Percentiles rank a stretch among this genome's conserved stretches.
phyloP scores from a whole-genome alignment of 768 basidiomycete genomes.

The Termitomyces sp. region DNA sequence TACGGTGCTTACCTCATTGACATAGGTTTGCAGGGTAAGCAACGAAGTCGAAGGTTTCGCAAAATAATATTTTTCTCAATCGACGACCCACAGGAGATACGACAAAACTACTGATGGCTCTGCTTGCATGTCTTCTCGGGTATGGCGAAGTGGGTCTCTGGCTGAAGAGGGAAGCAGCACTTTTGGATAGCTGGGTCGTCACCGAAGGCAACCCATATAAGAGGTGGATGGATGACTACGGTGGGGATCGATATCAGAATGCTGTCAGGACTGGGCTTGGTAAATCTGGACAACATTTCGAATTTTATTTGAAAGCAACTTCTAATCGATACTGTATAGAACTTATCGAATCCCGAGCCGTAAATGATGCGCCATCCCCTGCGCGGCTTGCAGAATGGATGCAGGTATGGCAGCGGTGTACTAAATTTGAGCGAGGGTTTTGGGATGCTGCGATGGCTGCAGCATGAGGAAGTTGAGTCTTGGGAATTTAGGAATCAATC shows the following conservation, averaged over 20 bases:
- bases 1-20: slow-evolving; percentile 88
- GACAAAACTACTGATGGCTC: slow-evolving; percentile 68
- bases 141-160: slow-evolving; percentile 92
- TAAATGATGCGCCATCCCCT: slow-evolving; percentile 56
- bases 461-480: background rate
- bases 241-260: slow-evolving; percentile 60
- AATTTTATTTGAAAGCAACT: background rate
- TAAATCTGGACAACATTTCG: slow-evolving; percentile 26
- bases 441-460: slow-evolving; percentile 64
- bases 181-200: slow-evolving; percentile 46
- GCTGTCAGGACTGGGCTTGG: slow-evolving; percentile 74
- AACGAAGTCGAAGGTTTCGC: background rate
- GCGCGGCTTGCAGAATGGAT: slow-evolving; percentile 59
- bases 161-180: slow-evolving; percentile 53
- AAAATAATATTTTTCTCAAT: background rate
- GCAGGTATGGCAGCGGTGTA: slow-evolving; percentile 70
- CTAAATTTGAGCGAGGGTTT: slow-evolving; percentile 74
- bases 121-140: slow-evolving; percentile 82
- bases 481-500: background rate
- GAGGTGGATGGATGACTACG: slow-evolving; percentile 76
- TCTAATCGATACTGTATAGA: slow-evolving; percentile 32
- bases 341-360: slow-evolving; percentile 64
- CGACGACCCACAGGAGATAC: slow-evolving; percentile 46
- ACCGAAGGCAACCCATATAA: slow-evolving; percentile 70
- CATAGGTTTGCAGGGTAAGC: slow-evolving; percentile 59